Evolutionary conservation across 2,329 filamentous ascomycete species (phyloP), one percentile per base, ranked within the genome.

Genomic region (Arthrobotrys iridis): DNA sequence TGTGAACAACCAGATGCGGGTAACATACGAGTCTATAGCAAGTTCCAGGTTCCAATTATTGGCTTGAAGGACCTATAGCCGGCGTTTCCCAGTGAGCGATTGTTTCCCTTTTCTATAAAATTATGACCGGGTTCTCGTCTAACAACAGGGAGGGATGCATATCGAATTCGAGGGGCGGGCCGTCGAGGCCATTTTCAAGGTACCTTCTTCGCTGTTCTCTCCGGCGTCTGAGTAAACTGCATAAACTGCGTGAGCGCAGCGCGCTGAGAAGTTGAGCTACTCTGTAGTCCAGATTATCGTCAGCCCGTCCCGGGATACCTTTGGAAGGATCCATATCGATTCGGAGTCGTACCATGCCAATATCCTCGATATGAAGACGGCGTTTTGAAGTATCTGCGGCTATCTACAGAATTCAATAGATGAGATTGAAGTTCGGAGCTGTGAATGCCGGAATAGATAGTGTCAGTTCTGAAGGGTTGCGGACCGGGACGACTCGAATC

Each of bases 1-100:
- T n/a, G 75, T 60, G 40, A 26, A 26, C 6, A 26, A 11, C 5
- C 3, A 46, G 15, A 52, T n/a, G 45, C 8, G 22, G 10, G 7
- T 10, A 30, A 79, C 82, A 80, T 80, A 83, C 82, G 82, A 82
- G 75, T 83, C 81, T 65, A 80, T 79, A 64, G 82, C 82, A 52
- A 79, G 65, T 15, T 83, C 82, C 30, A 83, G 63, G 68, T 82
- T 82, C 81, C 81, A 83, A 13, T 78, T 78, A 37, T 81, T 67
- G 20, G 78, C 67, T 73, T 83, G 83, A 33, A 83, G 79, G 41
- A 80, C 78, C 82, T 83, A 72, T 62, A 35, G 33, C 50, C 6
- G 22, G 13, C 15, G 18, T 30, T 15, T 10, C 24, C 15, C 37
- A 30, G 33, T 28, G 22, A 22, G 18, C 11, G 10, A 20, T 33